Percentiles rank a stretch among this genome's conserved stretches.
Conservation (phyloP, 257 asterid species). For the Solanum boliviense region DNA sequence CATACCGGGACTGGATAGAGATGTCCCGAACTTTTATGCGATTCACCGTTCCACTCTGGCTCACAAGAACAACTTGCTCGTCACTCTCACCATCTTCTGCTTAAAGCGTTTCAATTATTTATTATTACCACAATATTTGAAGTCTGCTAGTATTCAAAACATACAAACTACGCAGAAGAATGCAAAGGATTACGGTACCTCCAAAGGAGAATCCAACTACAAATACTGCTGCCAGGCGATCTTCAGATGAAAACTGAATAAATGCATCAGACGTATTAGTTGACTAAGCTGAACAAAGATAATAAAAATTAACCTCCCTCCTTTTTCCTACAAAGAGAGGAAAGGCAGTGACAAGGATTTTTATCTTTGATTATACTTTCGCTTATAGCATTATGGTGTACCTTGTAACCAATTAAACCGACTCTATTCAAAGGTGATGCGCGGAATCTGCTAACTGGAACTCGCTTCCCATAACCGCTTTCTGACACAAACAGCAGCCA, state of each 20-base stretch:
- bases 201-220: constrained; percentile 83
- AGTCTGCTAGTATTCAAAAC: background rate
- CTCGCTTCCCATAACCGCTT: constrained; percentile 88
- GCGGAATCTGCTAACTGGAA: constrained; percentile 75
- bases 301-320: background rate
- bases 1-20: constrained; percentile 86
- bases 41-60: constrained; percentile 98
- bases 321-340: background rate
- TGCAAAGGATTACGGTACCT: constrained; percentile 26
- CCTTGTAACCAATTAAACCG: constrained; percentile 93
- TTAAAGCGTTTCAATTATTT: background rate
- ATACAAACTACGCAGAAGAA: background rate
- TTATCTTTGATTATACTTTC: background rate
- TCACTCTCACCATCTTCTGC: constrained; percentile 94
- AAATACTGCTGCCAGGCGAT: constrained; percentile 80
- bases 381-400: constrained; percentile 5
- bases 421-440: constrained; percentile 58
- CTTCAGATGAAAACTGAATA: constrained; percentile 66
- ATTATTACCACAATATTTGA: background rate
- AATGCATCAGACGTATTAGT: background rate
- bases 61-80: constrained; percentile 91
- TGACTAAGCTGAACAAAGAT: background rate
- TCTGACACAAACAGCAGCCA: constrained; percentile 93
- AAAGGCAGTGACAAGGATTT: background rate
- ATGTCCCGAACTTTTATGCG: constrained; percentile 91